These are phyloP conservation scores for Ascocoryne sarcoides DNA, from an alignment of 2,329 filamentous ascomycete species.

Conservation along the genomic window DNA sequence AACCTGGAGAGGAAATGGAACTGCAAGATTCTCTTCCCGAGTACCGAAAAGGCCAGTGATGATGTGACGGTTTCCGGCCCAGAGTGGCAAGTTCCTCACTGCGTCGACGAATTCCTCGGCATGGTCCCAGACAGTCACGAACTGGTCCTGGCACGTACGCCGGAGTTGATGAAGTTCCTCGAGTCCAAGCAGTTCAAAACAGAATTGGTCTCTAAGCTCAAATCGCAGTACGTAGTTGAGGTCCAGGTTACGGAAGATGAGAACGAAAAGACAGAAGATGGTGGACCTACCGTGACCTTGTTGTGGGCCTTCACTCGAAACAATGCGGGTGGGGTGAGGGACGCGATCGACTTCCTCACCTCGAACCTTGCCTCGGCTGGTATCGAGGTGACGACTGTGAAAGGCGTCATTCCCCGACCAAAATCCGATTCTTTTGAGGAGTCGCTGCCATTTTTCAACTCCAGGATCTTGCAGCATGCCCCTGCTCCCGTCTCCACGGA, in stretches of 20 bases:
- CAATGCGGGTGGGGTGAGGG: conserved; percentile 88
- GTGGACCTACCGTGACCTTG: conserved; percentile 50
- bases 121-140: conserved; percentile 98
- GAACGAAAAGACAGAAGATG: conserved; percentile 49
- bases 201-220: conserved; percentile 75
- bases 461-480: conserved; percentile 89
- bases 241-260: conserved; percentile 62
- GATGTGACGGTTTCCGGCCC: conserved; percentile 92
- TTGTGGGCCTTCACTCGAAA: conserved; percentile 87
- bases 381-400: conserved; percentile 81
- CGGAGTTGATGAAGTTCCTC: conserved; percentile 72
- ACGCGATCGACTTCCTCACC: conserved; percentile 91
- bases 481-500: conserved; percentile 73
- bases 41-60: conserved; percentile 94
- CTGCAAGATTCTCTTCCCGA: conserved; percentile 97
- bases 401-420: conserved; percentile 92
- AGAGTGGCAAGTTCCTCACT: conserved; percentile 96
- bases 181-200: conserved; percentile 71
- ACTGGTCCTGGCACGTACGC: conserved; percentile 69
- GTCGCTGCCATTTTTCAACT: conserved; percentile 92
- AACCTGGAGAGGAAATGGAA: conserved; percentile 98
- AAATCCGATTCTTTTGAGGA: conserved; percentile 99
- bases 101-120: conserved; percentile 89
- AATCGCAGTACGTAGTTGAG: conserved; percentile 85
- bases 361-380: conserved; percentile 76